Conservation (phyloP, 1,284 basidiomycete genomes). For the Tilletia caries region DNA sequence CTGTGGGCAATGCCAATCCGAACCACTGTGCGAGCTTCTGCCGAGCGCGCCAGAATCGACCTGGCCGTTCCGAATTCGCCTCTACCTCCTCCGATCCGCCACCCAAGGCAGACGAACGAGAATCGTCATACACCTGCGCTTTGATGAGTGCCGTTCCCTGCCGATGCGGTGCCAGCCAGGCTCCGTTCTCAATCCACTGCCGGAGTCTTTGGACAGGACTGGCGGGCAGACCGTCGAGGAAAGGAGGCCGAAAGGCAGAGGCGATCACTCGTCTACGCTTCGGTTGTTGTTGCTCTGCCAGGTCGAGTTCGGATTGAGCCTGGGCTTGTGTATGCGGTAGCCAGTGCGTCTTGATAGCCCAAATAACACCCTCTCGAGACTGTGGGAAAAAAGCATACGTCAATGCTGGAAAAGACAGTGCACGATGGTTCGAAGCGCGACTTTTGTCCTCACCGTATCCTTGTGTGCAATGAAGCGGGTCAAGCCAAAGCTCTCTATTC, state of each 20-base stretch:
- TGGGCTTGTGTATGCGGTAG: background rate
- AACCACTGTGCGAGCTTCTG: background rate
- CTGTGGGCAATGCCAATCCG: background rate
- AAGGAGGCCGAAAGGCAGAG: conserved; percentile 45
- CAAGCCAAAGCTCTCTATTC: conserved; percentile 52
- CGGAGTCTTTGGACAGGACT: conserved; percentile 41
- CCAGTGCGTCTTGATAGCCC: background rate
- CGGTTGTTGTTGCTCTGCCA: background rate
- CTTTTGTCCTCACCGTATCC: conserved; percentile 42
- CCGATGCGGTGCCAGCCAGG: conserved; percentile 9
- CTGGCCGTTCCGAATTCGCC: background rate
- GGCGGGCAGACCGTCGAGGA: conserved; percentile 47
- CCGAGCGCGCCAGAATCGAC: background rate
- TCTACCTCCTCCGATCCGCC: background rate
- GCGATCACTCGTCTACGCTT: background rate
- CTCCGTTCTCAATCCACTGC: conserved; percentile 20
- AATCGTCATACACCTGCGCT: conserved; percentile 6
- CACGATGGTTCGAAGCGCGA: too few relatives aligned
- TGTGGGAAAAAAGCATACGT: background rate
- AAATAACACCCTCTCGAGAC: conserved; percentile 2
- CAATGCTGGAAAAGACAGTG: too few relatives aligned
- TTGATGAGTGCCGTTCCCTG: conserved; percentile 8
- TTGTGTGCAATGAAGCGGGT: conserved; percentile 48
- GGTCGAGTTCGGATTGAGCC: background rate
- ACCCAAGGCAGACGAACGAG: background rate